Conservation (phyloP, 129 eudicot genomes). For the Mikania micrantha region DNA sequence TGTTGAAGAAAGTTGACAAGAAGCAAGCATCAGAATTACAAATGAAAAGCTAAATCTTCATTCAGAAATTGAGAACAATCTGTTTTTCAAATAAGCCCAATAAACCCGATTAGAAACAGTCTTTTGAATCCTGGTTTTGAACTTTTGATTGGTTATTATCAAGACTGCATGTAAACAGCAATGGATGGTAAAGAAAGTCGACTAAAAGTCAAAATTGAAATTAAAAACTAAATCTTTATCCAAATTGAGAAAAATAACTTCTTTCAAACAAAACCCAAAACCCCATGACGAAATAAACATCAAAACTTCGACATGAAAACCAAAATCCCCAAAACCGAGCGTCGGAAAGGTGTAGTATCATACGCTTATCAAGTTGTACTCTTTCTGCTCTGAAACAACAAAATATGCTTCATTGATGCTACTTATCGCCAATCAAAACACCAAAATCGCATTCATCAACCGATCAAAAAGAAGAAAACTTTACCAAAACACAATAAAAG, state of each 20-base stretch:
- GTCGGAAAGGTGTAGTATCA: conserved; percentile 16
- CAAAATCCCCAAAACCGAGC: not conserved
- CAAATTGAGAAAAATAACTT: no score
- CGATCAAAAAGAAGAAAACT: conserved; percentile 19
- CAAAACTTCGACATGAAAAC: not conserved
- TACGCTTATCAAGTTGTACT: conserved; percentile 23
- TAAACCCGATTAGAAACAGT: not conserved
- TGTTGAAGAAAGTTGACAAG: conserved; percentile 10
- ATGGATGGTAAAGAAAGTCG: not conserved
- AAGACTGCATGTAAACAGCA: not conserved
- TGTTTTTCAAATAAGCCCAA: not conserved
- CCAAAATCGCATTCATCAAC: conserved; percentile 30
- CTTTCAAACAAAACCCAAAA: conserved; percentile 9
- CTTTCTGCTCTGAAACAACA: conserved; percentile 7
- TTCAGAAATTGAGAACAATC: not conserved
- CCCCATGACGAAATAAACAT: not conserved
- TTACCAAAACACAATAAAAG: conserved; percentile 18
- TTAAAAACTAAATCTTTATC: no score
- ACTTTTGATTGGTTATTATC: not conserved
- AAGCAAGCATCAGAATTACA: conserved; percentile 15
- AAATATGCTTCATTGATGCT: conserved; percentile 29
- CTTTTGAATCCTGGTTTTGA: not conserved
- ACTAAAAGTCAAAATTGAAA: no score
- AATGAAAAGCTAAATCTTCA: conserved; percentile 6
- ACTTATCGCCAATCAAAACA: conserved; percentile 18